Evolutionary conservation across 2,329 filamentous ascomycete species (phyloP), one percentile per base, ranked within the genome.

Genomic region (Geosmithia morbida): DNA sequence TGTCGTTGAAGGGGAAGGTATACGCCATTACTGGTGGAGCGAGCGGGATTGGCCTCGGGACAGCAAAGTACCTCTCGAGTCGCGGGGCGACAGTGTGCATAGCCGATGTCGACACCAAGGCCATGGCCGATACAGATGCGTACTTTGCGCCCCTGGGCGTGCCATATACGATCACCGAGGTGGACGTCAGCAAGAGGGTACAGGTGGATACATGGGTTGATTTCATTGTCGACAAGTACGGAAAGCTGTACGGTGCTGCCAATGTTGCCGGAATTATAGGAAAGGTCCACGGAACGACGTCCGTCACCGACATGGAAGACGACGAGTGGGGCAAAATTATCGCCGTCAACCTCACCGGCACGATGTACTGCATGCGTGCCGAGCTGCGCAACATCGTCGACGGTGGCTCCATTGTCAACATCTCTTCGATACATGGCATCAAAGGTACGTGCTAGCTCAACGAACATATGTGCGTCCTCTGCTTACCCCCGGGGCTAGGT

Each of bases 321-420:
- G 61, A 62, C 29, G 66, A 69, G 49, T 72, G 69, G 69, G 55
- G 70, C 45, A 63, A 58, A 46, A 69, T 69, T 43, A 66, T 73
- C 17, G 60, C 58, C 5, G 62, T 72, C 46, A 72, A 72, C 50
- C 56, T 72, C 44, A 71, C 67, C 2, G 69, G 70, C 2, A 65
- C 62, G 42, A 71, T 72, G 68, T 70, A 71, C 54, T 71, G 69
- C 51, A 51, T 72, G 51, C 61, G 68, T 37, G 66, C 67, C 8
- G 56, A 68, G 56, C 59, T 70, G 41, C 57, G 57, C 39, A 64
- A 66, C 41, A 66, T 77, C 44, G 62, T 63, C 2, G 61, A 69
- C n/a, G 67, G 70, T 1, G 74, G 73, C 1, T 75, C 73, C 51
- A 77, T 80, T 54, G 75, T 80, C 49, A 79, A 75, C 55, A 64